These are phyloP conservation scores for Ilex paraguariensis DNA, from an alignment of 305 asterid species.

Conservation along the genomic window DNA sequence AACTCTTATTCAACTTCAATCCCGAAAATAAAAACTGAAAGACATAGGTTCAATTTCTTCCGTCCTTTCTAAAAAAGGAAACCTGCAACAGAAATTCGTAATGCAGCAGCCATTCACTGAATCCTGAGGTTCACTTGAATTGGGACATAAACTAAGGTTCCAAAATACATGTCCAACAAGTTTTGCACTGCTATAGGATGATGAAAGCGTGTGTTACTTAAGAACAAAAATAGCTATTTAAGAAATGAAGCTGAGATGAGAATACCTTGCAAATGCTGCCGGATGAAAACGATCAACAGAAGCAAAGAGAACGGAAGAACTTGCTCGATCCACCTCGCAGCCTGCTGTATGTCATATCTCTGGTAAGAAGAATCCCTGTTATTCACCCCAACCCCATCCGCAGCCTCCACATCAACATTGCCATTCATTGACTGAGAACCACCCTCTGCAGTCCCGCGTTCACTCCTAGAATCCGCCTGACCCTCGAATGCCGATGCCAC, in stretches of 20 bases:
- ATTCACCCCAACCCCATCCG: slow-evolving; percentile 39
- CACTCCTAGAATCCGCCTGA: slow-evolving; percentile 39
- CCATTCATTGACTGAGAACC: slow-evolving; percentile 24
- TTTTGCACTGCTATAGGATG: no score
- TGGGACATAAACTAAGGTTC: no score
- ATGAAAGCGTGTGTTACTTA: no score
- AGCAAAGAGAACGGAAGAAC: slow-evolving; percentile 80
- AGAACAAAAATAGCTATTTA: no score
- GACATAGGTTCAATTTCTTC: no score
- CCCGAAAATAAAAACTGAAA: no score
- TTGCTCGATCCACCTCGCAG: slow-evolving; percentile 84
- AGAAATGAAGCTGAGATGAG: slow-evolving; percentile 11
- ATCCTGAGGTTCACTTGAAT: no score
- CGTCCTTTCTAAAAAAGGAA: no score
- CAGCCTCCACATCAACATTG: slow-evolving; percentile 28
- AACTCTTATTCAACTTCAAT: no score
- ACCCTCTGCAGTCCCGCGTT: slow-evolving; percentile 36
- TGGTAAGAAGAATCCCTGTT: slow-evolving; percentile 75
- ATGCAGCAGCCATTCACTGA: no score
- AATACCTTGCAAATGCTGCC: slow-evolving; percentile 81
- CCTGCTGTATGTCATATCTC: slow-evolving; percentile 77
- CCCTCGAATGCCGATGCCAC: slow-evolving; percentile 48
- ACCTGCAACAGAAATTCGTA: no score
- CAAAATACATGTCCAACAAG: no score
- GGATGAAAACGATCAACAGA: slow-evolving; percentile 69